Conservation (phyloP, 2,329 filamentous ascomycete genomes). For the Colletotrichum sojae region DNA sequence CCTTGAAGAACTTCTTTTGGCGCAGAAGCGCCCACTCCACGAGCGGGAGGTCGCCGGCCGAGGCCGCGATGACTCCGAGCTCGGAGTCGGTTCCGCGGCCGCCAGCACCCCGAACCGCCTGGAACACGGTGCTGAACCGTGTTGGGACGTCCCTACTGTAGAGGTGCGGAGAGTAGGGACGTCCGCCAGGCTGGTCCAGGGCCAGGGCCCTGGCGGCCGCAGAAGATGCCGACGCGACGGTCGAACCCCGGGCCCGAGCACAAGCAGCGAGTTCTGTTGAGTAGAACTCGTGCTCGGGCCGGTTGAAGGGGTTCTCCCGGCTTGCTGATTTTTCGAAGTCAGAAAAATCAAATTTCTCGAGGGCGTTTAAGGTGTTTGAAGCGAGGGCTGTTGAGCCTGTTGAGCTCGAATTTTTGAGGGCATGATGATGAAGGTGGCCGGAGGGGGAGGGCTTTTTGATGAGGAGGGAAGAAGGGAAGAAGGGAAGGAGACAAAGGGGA, state of each 20-base stretch:
- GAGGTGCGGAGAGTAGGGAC: conserved; percentile 28
- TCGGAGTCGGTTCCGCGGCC: conserved; percentile 36
- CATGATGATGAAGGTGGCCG: neutral
- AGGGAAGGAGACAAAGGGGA: neutral
- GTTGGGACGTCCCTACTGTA: conserved; percentile 8
- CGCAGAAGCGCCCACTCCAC: conserved; percentile 22
- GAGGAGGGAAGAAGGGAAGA: neutral
- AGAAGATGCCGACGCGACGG: too few relatives aligned
- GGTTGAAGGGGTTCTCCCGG: neutral
- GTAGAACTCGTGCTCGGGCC: conserved; percentile 19
- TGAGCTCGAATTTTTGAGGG: neutral
- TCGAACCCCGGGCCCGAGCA: too few relatives aligned
- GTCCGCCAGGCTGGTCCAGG: conserved; percentile 19
- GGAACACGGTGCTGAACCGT: conserved; percentile 11
- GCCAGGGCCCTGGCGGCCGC: conserved; percentile 15
- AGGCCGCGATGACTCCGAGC: conserved; percentile 34
- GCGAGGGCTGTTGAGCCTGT: neutral
- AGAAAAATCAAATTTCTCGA: neutral
- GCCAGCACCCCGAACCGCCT: conserved; percentile 25
- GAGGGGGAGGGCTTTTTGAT: neutral
- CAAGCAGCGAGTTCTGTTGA: conserved; percentile 3
- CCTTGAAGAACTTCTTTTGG: conserved; percentile 20
- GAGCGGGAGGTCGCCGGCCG: conserved; percentile 12
- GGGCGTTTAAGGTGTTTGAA: neutral
- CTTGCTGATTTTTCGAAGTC: conserved; percentile 11